phyloP scores from a whole-genome alignment of 129 eudicot species.

The Arctium minus region DNA sequence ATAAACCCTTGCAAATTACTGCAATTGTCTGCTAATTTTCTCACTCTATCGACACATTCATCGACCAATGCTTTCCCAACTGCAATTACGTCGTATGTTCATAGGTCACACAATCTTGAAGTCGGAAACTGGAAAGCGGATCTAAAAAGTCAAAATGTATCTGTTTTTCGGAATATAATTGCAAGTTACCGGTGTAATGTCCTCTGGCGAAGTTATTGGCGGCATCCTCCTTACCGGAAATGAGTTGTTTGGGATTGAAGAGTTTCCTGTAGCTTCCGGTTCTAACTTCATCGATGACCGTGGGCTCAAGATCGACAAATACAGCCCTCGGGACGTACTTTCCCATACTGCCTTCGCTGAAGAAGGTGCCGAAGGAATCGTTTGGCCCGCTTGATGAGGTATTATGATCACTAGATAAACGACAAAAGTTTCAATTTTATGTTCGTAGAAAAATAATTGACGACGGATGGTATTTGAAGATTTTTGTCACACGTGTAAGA shows the following conservation, averaged over 20 bases:
- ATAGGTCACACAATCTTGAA: background rate
- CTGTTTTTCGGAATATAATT: background rate
- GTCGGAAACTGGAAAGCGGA: background rate
- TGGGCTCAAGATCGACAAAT: conserved; percentile 61
- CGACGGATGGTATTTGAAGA: no score
- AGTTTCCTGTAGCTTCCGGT: conserved; percentile 50
- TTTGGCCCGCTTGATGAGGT: conserved; percentile 29
- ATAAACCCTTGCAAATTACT: conserved; percentile 74
- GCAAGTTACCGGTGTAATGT: conserved; percentile 48
- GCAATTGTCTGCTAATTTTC: conserved; percentile 70
- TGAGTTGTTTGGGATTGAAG: conserved; percentile 60
- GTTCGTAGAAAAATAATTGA: background rate
- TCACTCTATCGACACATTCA: conserved; percentile 68
- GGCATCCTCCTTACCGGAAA: conserved; percentile 70
- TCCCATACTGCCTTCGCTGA: conserved; percentile 49
- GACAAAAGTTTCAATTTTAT: background rate
- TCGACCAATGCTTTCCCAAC: conserved; percentile 64
- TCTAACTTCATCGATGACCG: conserved; percentile 52
- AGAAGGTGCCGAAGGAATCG: conserved; percentile 60
- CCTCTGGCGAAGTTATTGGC: conserved; percentile 74
- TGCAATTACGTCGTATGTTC: conserved; percentile 18
- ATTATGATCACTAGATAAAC: conserved; percentile 25
- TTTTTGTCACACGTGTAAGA: no score
- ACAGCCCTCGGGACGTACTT: conserved; percentile 62
- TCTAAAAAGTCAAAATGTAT: background rate